Conservation (phyloP, 1,284 basidiomycete genomes). For the Schizophyllum amplum region DNA sequence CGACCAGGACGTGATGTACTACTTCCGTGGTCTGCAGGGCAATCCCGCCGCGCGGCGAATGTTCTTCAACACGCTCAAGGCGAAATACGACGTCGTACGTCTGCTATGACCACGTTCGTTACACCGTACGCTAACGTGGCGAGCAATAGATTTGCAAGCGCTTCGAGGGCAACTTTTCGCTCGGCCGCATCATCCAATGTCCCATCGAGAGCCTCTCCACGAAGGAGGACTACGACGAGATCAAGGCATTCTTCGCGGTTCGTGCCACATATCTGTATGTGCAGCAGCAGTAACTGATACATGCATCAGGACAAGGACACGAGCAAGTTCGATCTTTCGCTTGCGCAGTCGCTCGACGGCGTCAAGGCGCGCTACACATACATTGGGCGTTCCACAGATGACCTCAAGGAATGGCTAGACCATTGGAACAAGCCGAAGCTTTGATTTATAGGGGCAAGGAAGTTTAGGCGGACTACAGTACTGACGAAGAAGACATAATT, state of each 20-base stretch:
- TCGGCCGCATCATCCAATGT: slow-evolving; percentile 15
- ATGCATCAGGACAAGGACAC: slow-evolving; percentile 48
- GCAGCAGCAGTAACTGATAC: background rate
- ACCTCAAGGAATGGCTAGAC: slow-evolving; percentile 56
- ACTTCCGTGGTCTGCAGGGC: slow-evolving; percentile 33
- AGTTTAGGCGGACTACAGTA: background rate
- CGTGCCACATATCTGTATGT: background rate
- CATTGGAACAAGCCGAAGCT: slow-evolving; percentile 22
- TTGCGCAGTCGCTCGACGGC: slow-evolving; percentile 62
- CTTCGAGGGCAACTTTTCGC: slow-evolving; percentile 62
- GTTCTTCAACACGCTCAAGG: slow-evolving; percentile 32
- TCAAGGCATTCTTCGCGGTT: slow-evolving; percentile 9
- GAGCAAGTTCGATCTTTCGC: slow-evolving; percentile 52
- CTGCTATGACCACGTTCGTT: background rate
- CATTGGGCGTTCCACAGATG: slow-evolving; percentile 52
- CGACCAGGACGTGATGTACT: slow-evolving; percentile 61
- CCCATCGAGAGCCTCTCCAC: slow-evolving; percentile 2
- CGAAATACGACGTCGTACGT: slow-evolving; percentile 57
- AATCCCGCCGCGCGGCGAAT: slow-evolving; percentile 38
- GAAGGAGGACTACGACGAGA: slow-evolving; percentile 5
- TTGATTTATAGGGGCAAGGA: background rate
- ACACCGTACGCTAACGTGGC: slow-evolving; percentile 6
- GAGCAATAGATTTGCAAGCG: slow-evolving; percentile 53
- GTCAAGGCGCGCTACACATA: slow-evolving; percentile 51
- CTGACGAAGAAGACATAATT: background rate